Conservation (phyloP, 2,329 filamentous ascomycete genomes). For the Cryphonectria naterciae region DNA sequence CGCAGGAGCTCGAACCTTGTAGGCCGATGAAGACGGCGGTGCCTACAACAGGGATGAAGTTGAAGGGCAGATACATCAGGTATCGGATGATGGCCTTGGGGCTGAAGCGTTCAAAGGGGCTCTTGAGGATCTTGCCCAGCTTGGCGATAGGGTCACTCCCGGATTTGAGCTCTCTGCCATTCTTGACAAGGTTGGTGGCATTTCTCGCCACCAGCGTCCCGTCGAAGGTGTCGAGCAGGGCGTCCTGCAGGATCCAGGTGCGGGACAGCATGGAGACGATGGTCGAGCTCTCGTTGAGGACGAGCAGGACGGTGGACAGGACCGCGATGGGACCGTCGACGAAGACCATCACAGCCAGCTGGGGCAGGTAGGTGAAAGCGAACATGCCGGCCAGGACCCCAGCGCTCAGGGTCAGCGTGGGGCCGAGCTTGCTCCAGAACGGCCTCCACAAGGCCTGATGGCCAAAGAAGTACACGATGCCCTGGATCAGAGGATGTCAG, state of each 20-base stretch:
- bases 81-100: slow-evolving; percentile 73
- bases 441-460: slow-evolving; percentile 64
- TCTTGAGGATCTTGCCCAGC: slow-evolving; percentile 62
- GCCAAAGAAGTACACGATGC: slow-evolving; percentile 62
- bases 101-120: slow-evolving; percentile 59
- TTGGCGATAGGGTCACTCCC: slow-evolving; percentile 60
- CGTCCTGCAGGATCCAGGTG: slow-evolving; percentile 78
- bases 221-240: slow-evolving; percentile 87
- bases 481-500: slow-evolving; percentile 42
- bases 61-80: slow-evolving; percentile 84
- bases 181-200: slow-evolving; percentile 65
- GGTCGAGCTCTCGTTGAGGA: slow-evolving; percentile 65
- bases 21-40: slow-evolving; percentile 79
- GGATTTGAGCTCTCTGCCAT: slow-evolving; percentile 73
- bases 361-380: slow-evolving; percentile 81
- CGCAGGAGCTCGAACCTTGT: slow-evolving; percentile 57
- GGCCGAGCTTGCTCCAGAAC: slow-evolving; percentile 56
- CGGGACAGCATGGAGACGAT: slow-evolving; percentile 62
- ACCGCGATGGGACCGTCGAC: slow-evolving; percentile 83
- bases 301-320: slow-evolving; percentile 71
- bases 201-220: slow-evolving; percentile 63
- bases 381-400: slow-evolving; percentile 83
- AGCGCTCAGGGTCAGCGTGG: slow-evolving; percentile 71
- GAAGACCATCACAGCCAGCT: slow-evolving; percentile 79
- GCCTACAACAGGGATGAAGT: slow-evolving; percentile 89